These are phyloP conservation scores for Cryptomeria japonica DNA, from an alignment of 75 land plant genomes.

Conservation along the genomic window DNA sequence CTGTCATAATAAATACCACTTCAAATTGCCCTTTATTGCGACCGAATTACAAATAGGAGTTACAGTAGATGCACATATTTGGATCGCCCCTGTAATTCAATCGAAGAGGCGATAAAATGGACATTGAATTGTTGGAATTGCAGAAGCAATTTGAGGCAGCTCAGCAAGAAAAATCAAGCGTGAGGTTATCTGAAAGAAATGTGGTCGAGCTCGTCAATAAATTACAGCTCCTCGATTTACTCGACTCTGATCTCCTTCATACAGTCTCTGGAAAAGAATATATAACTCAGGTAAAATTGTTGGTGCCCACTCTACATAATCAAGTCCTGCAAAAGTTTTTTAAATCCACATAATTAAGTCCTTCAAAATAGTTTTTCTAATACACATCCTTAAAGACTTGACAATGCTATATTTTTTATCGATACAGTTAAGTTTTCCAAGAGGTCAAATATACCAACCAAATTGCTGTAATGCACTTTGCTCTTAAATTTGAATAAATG, in stretches of 20 bases:
- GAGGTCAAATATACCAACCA: background rate
- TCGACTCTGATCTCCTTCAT: conserved; percentile 92
- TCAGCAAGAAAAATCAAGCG: conserved; percentile 91
- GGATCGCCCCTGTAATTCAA: background rate
- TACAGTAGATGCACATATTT: background rate
- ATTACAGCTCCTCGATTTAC: conserved; percentile 79
- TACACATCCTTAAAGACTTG: no score
- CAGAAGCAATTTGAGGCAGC: conserved; percentile 90
- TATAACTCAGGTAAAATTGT: conserved; percentile 71
- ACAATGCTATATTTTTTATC: background rate
- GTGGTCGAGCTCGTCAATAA: conserved; percentile 95
- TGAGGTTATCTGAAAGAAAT: conserved; percentile 92
- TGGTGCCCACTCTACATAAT: background rate
- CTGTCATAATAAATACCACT: background rate
- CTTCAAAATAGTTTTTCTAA: no score
- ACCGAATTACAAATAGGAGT: background rate
- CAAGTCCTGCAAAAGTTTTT: background rate
- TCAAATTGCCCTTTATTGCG: background rate
- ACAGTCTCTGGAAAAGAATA: conserved; percentile 98
- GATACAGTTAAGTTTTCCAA: background rate
- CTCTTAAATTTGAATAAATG: background rate
- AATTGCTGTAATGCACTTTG: background rate
- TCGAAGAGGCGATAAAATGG: conserved; percentile 52
- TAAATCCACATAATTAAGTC: no score
- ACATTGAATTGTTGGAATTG: conserved; percentile 83